A percentile compares a stretch with the other conserved stretches of the same genome.
Conservation (phyloP, 768 basidiomycete genomes). For the Mrakia frigida region DNA sequence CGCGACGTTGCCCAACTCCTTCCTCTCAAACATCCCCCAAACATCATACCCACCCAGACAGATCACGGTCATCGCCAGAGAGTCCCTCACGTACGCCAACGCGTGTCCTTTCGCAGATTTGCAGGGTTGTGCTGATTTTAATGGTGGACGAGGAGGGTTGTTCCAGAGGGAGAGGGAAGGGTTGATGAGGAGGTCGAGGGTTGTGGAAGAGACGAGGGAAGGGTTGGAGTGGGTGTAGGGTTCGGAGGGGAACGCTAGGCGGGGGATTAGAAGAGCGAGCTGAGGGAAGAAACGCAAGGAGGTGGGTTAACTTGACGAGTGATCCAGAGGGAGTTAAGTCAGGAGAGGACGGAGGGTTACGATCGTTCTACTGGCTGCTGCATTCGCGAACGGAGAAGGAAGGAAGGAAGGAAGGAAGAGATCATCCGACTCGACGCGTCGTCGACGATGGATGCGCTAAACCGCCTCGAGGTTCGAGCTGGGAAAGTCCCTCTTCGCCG, state of each 20-base stretch:
- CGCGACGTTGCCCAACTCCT: background rate
- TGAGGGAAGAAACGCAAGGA: background rate
- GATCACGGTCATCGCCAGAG: background rate
- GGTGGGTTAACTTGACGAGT: no score
- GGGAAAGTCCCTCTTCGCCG: no score
- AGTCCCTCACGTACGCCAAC: background rate
- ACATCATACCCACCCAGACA: background rate
- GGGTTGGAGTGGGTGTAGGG: constrained; percentile 23
- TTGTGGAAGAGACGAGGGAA: constrained; percentile 4
- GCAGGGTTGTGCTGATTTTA: no score
- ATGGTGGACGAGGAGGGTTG: background rate
- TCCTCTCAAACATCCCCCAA: background rate
- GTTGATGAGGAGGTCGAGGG: constrained; percentile 29
- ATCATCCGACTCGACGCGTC: no score
- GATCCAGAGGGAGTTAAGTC: no score
- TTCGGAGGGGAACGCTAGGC: constrained; percentile 10
- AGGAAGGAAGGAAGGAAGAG: background rate
- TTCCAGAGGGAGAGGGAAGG: constrained; percentile 24
- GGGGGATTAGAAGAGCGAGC: constrained; percentile 27
- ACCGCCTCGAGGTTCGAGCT: no score
- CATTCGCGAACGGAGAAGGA: no score
- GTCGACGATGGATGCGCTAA: no score
- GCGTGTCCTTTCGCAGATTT: background rate
- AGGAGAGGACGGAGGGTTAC: no score
- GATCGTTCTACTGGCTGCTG: no score